These are phyloP conservation scores for Tephrocybe sp. DNA, from an alignment of 768 basidiomycete genomes.

Conservation along the genomic window DNA sequence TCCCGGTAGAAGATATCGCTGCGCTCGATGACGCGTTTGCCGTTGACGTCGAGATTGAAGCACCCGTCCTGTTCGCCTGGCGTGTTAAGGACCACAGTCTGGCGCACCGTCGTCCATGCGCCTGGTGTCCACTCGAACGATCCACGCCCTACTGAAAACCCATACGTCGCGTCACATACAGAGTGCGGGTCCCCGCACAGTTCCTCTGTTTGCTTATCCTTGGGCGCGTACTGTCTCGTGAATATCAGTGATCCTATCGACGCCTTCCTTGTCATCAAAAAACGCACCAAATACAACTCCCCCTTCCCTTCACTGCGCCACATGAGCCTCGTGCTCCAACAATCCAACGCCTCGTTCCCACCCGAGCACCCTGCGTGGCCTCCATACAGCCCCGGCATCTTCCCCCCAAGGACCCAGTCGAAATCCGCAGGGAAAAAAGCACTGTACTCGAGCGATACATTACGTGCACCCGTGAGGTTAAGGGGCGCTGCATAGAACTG, in stretches of 20 bases:
- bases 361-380: conserved; percentile 72
- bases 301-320: conserved; percentile 69
- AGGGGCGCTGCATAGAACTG: conserved; percentile 60
- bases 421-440: conserved; percentile 78
- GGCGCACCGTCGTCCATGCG: conserved; percentile 70
- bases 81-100: conserved; percentile 72
- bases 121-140: conserved; percentile 63
- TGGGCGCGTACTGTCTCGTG: conserved; percentile 65
- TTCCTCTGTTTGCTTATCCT: conserved; percentile 59
- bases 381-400: conserved; percentile 81
- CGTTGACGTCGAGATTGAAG: conserved; percentile 68
- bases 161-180: conserved; percentile 65
- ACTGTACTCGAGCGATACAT: conserved; percentile 64
- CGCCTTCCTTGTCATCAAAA: background rate
- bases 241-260: background rate
- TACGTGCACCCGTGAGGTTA: conserved; percentile 44
- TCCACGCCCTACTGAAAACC: conserved; percentile 74
- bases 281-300: conserved; percentile 72
- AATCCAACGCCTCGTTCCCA: conserved; percentile 66
- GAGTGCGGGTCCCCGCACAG: conserved; percentile 62
- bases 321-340: conserved; percentile 88
- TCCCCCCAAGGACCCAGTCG: conserved; percentile 79
- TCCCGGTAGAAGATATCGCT: conserved; percentile 66
- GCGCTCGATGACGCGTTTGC: conserved; percentile 48
- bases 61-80: conserved; percentile 69